These are phyloP conservation scores for Saturnispora besseyi DNA, from an alignment of 805 yeast genomes.

Conservation along the genomic window DNA sequence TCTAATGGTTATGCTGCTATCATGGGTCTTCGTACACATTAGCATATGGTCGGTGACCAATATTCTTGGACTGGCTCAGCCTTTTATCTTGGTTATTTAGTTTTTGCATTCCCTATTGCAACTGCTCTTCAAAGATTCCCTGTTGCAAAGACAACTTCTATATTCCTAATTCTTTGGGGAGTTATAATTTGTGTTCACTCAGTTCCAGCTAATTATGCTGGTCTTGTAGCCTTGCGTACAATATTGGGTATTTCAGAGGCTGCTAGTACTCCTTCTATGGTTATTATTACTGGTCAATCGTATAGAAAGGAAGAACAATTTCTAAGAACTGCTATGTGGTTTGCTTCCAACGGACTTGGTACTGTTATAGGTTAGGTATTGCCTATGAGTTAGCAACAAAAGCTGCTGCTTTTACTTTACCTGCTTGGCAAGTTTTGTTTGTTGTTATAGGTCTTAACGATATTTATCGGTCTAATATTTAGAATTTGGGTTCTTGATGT, in stretches of 20 bases:
- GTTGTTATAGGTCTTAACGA: slow-evolving; percentile 54
- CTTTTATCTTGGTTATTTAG: slow-evolving; percentile 36
- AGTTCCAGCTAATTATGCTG: slow-evolving; percentile 35
- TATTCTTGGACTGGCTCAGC: slow-evolving; percentile 39
- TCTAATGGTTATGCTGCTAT: slow-evolving; percentile 38
- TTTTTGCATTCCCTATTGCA: slow-evolving; percentile 37
- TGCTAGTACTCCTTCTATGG: slow-evolving; percentile 26
- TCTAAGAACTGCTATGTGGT: slow-evolving; percentile 20
- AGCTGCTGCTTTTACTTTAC: slow-evolving; percentile 17
- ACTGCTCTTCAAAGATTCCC: slow-evolving; percentile 32
- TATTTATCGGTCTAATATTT: slow-evolving; percentile 40
- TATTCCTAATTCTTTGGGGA: slow-evolving; percentile 38
- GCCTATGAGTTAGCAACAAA: slow-evolving; percentile 38
- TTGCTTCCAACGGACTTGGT: slow-evolving; percentile 35
- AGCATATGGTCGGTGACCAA: slow-evolving; percentile 32
- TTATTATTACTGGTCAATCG: slow-evolving; percentile 26
- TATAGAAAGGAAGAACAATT: slow-evolving; percentile 24
- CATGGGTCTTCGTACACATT: slow-evolving; percentile 35
- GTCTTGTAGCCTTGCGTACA: slow-evolving; percentile 37
- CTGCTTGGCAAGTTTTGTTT: slow-evolving; percentile 54
- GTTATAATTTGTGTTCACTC: slow-evolving; percentile 39
- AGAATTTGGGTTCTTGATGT: slow-evolving; percentile 32
- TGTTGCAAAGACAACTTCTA: slow-evolving; percentile 29
- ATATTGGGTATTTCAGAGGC: slow-evolving; percentile 37
- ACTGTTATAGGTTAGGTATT: slow-evolving; percentile 41